Evolutionary conservation across 78 protist genomes (phyloP), one percentile per base, ranked within the genome.

Genomic region (Guillardia theta): DNA sequence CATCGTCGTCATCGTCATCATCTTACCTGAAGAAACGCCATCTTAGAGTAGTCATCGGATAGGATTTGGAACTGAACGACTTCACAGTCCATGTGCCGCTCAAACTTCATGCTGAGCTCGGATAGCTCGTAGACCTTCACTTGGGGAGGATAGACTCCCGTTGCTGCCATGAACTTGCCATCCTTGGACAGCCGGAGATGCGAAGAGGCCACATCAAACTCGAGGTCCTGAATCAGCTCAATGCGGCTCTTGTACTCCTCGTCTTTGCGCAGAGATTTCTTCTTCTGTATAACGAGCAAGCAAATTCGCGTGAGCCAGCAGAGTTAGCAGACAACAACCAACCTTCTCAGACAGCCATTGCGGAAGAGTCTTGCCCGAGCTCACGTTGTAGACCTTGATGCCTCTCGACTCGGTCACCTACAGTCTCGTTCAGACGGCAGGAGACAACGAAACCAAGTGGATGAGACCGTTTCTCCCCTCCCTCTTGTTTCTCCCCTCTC

Each of bases 21-120:
- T 10, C 58, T 19, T 50, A 58, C 70, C 70, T 58, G 83, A 27
- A 99, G 92, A 19, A 98, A 41, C 30, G 64, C 99, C 19, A 97
- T 45, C 95, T 99, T 99, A 27, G 92, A 64, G 94, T 93, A 99
- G 96, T 99, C 99, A 4, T 97, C 98, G 6, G 98, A 94, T 6
- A 99, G 97, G 33, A 94, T 19, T 50, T 93, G 96, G 77, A 97
- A 93, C 33, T 95, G 62, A 19, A 90, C 78, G 4, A 95, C 93
- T 36, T 98, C 99, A n/a, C 92, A 33, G 47, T 95, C 98, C 54
- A 99, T 43, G 93, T 94, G 92, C 6, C 99, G 96, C 83, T 95
- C 90, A 36, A 97, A 97, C 95, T 98, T 98, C 88, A 97, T 92
- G 44, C 97, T 83, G 22, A 99, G 96, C 93, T 99, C 96, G 4